A percentile compares a stretch with the other conserved stretches of the same genome.
Evolutionary conservation across 2,329 filamentous ascomycete species (phyloP).

Genomic region (Emericellopsis atlantica): DNA sequence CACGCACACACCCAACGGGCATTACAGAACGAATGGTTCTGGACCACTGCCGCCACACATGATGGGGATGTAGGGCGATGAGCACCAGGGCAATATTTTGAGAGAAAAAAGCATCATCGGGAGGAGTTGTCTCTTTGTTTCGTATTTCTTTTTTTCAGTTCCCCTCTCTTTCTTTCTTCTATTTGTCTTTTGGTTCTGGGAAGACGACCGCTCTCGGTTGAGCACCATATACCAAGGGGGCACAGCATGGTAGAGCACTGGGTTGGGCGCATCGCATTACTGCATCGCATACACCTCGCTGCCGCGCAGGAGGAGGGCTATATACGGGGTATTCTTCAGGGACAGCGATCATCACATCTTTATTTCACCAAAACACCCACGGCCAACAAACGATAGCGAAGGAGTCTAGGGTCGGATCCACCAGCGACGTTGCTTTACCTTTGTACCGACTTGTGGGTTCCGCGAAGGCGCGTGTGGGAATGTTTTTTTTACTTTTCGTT

Average conservation of each 20-base stretch:
- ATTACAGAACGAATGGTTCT: conserved; percentile 1
- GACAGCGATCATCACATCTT: neutral
- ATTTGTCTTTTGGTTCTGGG: neutral
- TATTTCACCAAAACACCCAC: neutral
- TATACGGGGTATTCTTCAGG: too few relatives aligned
- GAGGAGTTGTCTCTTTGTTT: conserved; percentile 4
- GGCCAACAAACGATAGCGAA: neutral
- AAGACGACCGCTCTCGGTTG: neutral
- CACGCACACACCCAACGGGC: conserved; percentile 2
- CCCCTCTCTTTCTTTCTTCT: neutral
- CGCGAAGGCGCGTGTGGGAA: neutral
- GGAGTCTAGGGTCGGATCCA: neutral
- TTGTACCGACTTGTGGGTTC: neutral
- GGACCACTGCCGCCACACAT: conserved; percentile 3
- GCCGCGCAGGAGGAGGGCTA: too few relatives aligned
- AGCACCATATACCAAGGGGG: neutral
- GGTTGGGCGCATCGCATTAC: neutral
- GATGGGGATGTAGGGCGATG: conserved; percentile 4
- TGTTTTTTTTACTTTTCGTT: neutral
- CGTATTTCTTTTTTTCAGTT: conserved; percentile 2
- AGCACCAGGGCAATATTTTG: neutral
- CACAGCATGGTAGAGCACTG: conserved; percentile 1
- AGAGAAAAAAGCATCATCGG: neutral
- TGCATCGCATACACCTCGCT: neutral
- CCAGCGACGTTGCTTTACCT: neutral